Conservation (phyloP, 345 rosid species). For the Heritiera littoralis region DNA sequence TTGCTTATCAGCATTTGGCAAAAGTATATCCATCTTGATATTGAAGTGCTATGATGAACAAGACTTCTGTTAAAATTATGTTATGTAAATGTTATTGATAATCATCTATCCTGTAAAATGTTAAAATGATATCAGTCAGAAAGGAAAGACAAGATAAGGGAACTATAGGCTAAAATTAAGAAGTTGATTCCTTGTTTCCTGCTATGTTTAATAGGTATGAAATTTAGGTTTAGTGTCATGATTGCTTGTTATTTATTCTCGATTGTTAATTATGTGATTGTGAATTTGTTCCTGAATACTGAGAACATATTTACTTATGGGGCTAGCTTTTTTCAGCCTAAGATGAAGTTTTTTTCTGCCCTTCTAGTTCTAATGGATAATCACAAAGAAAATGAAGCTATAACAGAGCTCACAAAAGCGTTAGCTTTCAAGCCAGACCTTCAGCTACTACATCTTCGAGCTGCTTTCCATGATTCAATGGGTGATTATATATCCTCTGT, state of each 20-base stretch:
- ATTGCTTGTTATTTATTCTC: conserved; percentile 2
- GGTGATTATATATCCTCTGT: conserved; percentile 54
- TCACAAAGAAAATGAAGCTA: conserved; percentile 88
- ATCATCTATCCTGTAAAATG: background rate
- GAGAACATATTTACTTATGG: conserved; percentile 9
- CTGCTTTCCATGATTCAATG: conserved; percentile 88
- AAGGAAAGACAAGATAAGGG: background rate
- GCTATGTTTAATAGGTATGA: background rate
- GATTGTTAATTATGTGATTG: background rate
- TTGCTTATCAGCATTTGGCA: background rate
- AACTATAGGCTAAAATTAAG: background rate
- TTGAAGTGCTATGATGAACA: background rate
- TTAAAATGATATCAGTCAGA: background rate
- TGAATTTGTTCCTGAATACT: background rate
- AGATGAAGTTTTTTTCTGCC: conserved; percentile 14
- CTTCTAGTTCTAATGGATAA: conserved; percentile 92
- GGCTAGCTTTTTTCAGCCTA: conserved; percentile 7
- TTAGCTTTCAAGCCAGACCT: conserved; percentile 90
- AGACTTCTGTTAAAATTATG: background rate
- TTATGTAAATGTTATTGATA: background rate
- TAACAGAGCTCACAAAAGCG: conserved; percentile 76
- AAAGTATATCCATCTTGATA: background rate
- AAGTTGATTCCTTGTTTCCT: conserved; percentile 7
- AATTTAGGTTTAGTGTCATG: background rate
- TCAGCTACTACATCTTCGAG: conserved; percentile 88